Percentiles rank a stretch among this genome's conserved stretches.
These are phyloP conservation scores for Zoysia pacifica DNA, from an alignment of 176 grass and related monocot species.

Conservation along the genomic window DNA sequence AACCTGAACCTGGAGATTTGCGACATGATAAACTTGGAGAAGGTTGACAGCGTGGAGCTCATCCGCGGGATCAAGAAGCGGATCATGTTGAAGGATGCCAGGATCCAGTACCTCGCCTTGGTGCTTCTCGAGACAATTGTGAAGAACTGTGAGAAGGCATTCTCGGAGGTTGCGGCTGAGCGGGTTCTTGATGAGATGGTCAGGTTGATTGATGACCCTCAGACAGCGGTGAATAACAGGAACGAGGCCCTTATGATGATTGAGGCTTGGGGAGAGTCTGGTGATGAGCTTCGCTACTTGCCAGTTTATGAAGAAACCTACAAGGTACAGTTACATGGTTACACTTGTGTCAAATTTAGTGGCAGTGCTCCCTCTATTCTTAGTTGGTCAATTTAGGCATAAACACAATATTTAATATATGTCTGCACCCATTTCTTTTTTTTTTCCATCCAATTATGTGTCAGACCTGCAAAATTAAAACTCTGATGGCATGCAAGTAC, in stretches of 20 bases:
- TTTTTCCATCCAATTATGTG: too few relatives aligned
- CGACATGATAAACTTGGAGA: constrained; percentile 71
- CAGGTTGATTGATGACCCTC: constrained; percentile 84
- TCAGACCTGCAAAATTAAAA: too few relatives aligned
- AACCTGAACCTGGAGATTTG: constrained; percentile 82
- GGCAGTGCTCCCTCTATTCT: too few relatives aligned
- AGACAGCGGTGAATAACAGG: constrained; percentile 83
- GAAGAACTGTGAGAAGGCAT: constrained; percentile 93
- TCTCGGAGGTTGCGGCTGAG: constrained; percentile 88
- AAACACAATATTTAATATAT: too few relatives aligned
- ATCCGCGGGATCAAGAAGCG: constrained; percentile 87
- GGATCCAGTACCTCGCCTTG: constrained; percentile 77
- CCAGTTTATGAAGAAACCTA: constrained; percentile 94
- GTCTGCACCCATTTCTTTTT: too few relatives aligned
- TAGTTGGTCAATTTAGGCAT: too few relatives aligned
- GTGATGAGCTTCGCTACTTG: constrained; percentile 84
- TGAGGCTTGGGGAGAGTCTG: constrained; percentile 85
- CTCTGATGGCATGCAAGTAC: too few relatives aligned
- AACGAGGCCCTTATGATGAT: constrained; percentile 81
- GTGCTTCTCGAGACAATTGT: constrained; percentile 87
- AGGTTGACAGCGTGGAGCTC: constrained; percentile 69
- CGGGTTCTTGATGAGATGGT: constrained; percentile 93
- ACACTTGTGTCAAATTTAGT: neutral
- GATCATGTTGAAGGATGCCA: constrained; percentile 84
- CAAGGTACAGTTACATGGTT: constrained; percentile 52